Conservation (phyloP, 495 filamentous ascomycete genomes). For the Pyrenopolyporus hunteri region DNA sequence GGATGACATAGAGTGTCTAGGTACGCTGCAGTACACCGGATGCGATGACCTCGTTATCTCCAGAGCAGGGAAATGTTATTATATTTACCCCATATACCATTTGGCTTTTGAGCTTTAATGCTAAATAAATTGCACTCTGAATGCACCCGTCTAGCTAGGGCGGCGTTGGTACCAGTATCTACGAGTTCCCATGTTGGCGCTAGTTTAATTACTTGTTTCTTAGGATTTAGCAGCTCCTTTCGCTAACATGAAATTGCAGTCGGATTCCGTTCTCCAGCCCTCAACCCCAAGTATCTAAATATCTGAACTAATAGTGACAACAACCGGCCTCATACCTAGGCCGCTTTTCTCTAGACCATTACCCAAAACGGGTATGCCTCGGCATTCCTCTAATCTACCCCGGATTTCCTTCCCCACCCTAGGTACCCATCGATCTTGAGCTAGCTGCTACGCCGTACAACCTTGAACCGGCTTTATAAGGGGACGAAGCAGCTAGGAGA, state of each 20-base stretch:
- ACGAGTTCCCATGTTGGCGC: background rate
- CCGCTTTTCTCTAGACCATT: background rate
- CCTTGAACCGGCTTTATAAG: too few relatives aligned
- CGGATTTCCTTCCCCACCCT: slow-evolving; percentile 6
- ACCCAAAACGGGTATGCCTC: slow-evolving; percentile 30
- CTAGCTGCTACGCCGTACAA: too few relatives aligned
- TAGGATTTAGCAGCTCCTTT: too few relatives aligned
- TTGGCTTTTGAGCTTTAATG: background rate
- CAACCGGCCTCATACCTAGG: background rate
- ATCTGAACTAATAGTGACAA: too few relatives aligned
- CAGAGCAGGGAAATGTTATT: background rate
- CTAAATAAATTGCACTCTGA: background rate
- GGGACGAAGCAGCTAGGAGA: too few relatives aligned
- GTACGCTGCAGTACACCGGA: too few relatives aligned
- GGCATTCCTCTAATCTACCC: slow-evolving; percentile 26
- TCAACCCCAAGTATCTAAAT: too few relatives aligned
- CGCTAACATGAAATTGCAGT: too few relatives aligned
- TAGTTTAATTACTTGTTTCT: background rate
- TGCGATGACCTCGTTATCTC: background rate
- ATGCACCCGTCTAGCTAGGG: background rate
- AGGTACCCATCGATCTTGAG: too few relatives aligned
- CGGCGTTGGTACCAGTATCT: background rate
- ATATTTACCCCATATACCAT: background rate
- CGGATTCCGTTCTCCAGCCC: too few relatives aligned
- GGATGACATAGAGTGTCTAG: background rate